Conservation (phyloP, 1,139 yeast genomes). For the Saccharomyces hybrid region DNA sequence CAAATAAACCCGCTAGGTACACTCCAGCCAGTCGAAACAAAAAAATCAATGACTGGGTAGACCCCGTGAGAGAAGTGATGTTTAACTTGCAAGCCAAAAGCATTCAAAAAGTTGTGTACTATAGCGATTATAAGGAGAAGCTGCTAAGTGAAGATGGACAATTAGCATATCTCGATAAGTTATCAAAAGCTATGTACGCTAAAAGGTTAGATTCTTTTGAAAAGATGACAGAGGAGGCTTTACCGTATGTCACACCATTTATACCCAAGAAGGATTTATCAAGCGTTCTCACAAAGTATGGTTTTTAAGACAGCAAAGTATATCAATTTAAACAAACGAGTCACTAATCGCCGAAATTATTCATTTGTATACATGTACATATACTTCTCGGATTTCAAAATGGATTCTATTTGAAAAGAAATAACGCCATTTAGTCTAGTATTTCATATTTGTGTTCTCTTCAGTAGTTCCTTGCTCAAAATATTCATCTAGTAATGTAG, state of each 20-base stretch:
- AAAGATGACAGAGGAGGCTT: conserved; percentile 13
- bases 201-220: conserved; percentile 15
- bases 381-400: too few species aligned
- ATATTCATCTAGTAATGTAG: neutral
- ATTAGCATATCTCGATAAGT: conserved; percentile 12
- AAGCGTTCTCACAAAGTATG: conserved; percentile 12
- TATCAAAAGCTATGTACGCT: conserved; percentile 13
- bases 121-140: conserved; percentile 12
- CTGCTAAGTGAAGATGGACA: conserved; percentile 11
- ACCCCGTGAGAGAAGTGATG: conserved; percentile 14
- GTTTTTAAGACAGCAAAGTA: conserved; percentile 2
- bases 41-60: conserved; percentile 15
- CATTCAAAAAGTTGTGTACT: conserved; percentile 7
- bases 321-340: too few species aligned
- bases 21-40: neutral
- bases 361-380: neutral
- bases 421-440: neutral
- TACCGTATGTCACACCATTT: conserved; percentile 20
- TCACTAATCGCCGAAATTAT: neutral
- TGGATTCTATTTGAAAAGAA: neutral
- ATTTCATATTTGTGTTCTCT: neutral
- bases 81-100: conserved; percentile 8
- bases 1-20: neutral
- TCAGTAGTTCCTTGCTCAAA: neutral
- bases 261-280: conserved; percentile 10